phyloP scores from a whole-genome alignment of 306 rosid genomes.

The Quercus mongolica region DNA sequence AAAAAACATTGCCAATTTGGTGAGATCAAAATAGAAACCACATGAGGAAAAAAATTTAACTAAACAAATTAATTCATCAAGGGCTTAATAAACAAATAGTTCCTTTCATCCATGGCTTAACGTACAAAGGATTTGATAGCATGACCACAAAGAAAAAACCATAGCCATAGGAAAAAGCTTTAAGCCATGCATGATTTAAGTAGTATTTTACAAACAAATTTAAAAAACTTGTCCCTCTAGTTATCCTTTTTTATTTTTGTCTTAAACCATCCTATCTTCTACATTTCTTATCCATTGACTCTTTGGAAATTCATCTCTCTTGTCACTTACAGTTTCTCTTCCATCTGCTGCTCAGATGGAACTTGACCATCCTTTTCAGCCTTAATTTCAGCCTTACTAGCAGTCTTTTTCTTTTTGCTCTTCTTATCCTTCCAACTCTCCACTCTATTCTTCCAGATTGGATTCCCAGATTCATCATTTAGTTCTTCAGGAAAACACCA shows the following conservation, averaged over 20 bases:
- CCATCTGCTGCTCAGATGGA: slow-evolving; percentile 86
- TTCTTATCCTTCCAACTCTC: slow-evolving; percentile 98
- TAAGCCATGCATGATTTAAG: background rate
- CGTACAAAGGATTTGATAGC: background rate
- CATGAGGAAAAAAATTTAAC: too few species aligned
- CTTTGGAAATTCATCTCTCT: background rate
- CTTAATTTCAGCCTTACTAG: slow-evolving; percentile 53
- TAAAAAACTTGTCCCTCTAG: background rate
- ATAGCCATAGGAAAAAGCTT: background rate
- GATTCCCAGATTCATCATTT: slow-evolving; percentile 86
- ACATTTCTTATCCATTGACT: background rate
- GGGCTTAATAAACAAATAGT: background rate
- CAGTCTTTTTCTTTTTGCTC: slow-evolving; percentile 75
- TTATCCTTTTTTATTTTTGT: background rate
- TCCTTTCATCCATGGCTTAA: background rate
- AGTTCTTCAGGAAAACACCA: slow-evolving; percentile 54
- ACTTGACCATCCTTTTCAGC: slow-evolving; percentile 46
- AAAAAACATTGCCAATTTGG: too few species aligned
- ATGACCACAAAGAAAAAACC: background rate
- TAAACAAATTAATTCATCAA: too few species aligned
- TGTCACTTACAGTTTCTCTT: slow-evolving; percentile 61
- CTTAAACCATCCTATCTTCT: background rate
- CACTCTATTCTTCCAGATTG: slow-evolving; percentile 97
- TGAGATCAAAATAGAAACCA: too few species aligned
- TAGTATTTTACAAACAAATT: background rate